phyloP scores from a whole-genome alignment of 768 basidiomycete species.

The Trametes meyenii region DNA sequence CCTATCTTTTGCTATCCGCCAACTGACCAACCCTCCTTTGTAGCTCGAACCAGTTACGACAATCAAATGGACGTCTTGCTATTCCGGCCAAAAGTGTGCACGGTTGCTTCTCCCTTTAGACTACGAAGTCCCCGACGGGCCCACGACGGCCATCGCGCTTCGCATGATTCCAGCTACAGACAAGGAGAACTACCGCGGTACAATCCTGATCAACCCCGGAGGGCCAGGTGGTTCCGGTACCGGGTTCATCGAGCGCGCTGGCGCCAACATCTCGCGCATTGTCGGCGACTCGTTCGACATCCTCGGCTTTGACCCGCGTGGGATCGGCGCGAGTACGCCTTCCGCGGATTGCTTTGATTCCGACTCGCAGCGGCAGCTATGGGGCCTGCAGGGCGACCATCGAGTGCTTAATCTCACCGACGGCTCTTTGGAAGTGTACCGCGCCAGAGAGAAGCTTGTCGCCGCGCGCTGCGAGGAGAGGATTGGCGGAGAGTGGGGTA shows the following conservation, averaged over 20 bases:
- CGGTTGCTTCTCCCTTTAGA: slow-evolving; percentile 25
- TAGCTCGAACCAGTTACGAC: slow-evolving; percentile 2
- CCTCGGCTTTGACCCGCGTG: slow-evolving; percentile 29
- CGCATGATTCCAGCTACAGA: slow-evolving; percentile 23
- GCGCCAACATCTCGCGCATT: slow-evolving; percentile 20
- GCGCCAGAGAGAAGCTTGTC: slow-evolving; percentile 12
- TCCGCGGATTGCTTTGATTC: slow-evolving; percentile 20
- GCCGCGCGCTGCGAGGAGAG: slow-evolving; percentile 16
- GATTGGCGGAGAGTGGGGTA: slow-evolving; percentile 25
- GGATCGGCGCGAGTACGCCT: slow-evolving; percentile 26
- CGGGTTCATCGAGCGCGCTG: slow-evolving; percentile 4
- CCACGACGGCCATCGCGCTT: slow-evolving; percentile 22
- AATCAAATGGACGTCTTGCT: slow-evolving; percentile 23
- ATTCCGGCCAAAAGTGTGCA: slow-evolving; percentile 18
- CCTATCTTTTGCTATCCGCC: not conserved
- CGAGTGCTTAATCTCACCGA: slow-evolving; percentile 21
- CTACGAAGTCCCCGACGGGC: slow-evolving; percentile 23
- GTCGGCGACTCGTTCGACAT: slow-evolving; percentile 23
- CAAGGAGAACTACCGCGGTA: slow-evolving; percentile 17
- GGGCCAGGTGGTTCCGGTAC: slow-evolving; percentile 25
- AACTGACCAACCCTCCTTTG: too few relatives aligned
- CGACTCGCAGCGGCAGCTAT: slow-evolving; percentile 14
- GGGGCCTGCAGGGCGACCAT: slow-evolving; percentile 15
- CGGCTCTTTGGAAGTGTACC: slow-evolving; percentile 1
- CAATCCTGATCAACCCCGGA: slow-evolving; percentile 25